Conservation (phyloP, 768 basidiomycete species). For the Auricularia sp. region DNA sequence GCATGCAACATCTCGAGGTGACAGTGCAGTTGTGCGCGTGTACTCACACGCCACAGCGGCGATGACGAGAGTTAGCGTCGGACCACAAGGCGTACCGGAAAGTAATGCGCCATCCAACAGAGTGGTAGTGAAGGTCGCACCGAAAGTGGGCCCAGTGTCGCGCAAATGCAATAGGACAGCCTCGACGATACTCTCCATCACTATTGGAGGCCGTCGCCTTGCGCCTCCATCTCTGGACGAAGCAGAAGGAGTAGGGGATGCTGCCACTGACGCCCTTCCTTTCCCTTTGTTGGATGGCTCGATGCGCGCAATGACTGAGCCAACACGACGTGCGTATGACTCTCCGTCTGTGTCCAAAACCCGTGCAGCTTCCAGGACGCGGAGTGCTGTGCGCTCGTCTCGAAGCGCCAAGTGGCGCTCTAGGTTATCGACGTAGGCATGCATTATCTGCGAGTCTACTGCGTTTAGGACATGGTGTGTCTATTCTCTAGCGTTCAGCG, state of each 20-base stretch:
- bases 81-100: slow-evolving; percentile 21
- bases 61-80: slow-evolving; percentile 58
- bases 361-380: slow-evolving; percentile 15
- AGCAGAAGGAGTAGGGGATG: background rate
- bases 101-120: background rate
- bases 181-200: slow-evolving; percentile 52
- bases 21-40: slow-evolving; percentile 38
- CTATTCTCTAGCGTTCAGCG: slow-evolving; percentile 26
- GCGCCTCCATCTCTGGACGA: background rate
- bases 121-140: background rate
- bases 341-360: slow-evolving; percentile 30
- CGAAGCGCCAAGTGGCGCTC: slow-evolving; percentile 6
- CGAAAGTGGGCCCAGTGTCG: slow-evolving; percentile 12
- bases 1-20: slow-evolving; percentile 39
- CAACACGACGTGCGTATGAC: slow-evolving; percentile 31
- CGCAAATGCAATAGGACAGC: slow-evolving; percentile 41
- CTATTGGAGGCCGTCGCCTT: slow-evolving; percentile 18
- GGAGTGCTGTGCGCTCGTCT: background rate
- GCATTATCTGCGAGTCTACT: slow-evolving; percentile 51
- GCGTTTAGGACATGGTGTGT: slow-evolving; percentile 46
- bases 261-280: background rate
- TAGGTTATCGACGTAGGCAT: slow-evolving; percentile 34
- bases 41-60: slow-evolving; percentile 61
- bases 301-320: slow-evolving; percentile 41
- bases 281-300: background rate